Base-by-base conservation (phyloP, 805 yeast species). In the Lachancea waltii region DNA sequence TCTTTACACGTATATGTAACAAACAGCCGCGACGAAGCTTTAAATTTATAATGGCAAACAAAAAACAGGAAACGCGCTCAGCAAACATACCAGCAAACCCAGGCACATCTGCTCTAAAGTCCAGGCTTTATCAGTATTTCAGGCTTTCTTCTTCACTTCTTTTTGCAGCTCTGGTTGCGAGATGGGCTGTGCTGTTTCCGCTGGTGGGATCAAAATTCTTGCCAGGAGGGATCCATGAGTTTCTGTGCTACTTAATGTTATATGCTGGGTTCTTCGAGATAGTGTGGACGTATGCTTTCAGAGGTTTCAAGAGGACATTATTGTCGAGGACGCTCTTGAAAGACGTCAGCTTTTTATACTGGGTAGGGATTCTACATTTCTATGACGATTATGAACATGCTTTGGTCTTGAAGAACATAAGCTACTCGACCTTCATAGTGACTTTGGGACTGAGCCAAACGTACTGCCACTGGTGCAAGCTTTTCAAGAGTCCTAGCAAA, bases 151-250 rank as follows among this genome's bases (percentile, higher is more conserved):
- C 54, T 4, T 39, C 48, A 9, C 48, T 58, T 31, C 35, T 56
- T 19, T 58, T 41, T 37, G 33, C 44, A 5, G 53, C 62, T 3
- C 35, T 65, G 11, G 42, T 62, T 58, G 36, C 66, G 2, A 57
- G 90, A 33, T 67, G 79, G 44, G 38, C 68, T 10, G 58, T 79
- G 1, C 59, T 81, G 21, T 60, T 75, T 31, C 84, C 85, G 1
- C 58, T 81, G 18, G 85, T 78, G n/a, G 83, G 85, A 0, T 58
- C 76, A 22, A 66, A 65, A 45, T 81, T 78, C 46, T 56, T 81
- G 15, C 82, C 86, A 1, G 85, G 81, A 5, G 87, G 85, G 0
- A 75, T 81, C 9, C 83, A 84, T 31, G 82, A 75, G 46, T 81
- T 78, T 58, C 72, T 77, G 17, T 54, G 56, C 31, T 49, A 47